Evolutionary conservation across 306 rosid genomes (phyloP).

Genomic region (Begonia masoniana): DNA sequence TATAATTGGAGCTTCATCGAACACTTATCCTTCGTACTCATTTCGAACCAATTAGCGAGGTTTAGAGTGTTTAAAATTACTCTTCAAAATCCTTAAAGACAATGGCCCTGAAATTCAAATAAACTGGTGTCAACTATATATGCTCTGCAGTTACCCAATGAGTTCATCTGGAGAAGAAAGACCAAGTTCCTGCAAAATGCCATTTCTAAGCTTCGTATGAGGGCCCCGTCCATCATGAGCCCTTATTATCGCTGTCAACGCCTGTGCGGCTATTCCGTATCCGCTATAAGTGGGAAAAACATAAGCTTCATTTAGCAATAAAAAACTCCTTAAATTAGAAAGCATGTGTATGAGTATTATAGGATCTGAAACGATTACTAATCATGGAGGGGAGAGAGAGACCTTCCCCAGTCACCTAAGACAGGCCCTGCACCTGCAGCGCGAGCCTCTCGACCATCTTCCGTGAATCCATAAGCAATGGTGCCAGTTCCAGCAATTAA

Average conservation of each 20-base stretch:
- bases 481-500: slow-evolving; percentile 90
- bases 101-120: slow-evolving; percentile 1
- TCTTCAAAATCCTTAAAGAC: too few relatives aligned
- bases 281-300: slow-evolving; percentile 48
- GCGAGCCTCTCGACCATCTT: slow-evolving; percentile 86
- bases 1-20: too few relatives aligned
- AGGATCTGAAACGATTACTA: neutral
- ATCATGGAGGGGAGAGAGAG: too few relatives aligned
- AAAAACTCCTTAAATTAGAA: too few relatives aligned
- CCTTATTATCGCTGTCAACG: slow-evolving; percentile 66
- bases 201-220: slow-evolving; percentile 43
- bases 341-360: too few relatives aligned
- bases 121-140: slow-evolving; percentile 6
- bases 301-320: slow-evolving; percentile 10
- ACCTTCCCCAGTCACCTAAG: slow-evolving; percentile 99
- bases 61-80: too few relatives aligned
- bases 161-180: slow-evolving; percentile 84
- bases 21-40: too few relatives aligned
- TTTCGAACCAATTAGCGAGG: too few relatives aligned
- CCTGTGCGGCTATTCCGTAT: slow-evolving; percentile 89
- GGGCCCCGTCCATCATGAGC: slow-evolving; percentile 91
- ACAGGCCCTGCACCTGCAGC: slow-evolving; percentile 96
- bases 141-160: slow-evolving; percentile 52
- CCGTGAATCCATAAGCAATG: slow-evolving; percentile 83
- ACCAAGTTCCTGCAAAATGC: slow-evolving; percentile 41